These are phyloP conservation scores for Torulaspora quercuum DNA, from an alignment of 805 yeast genomes.

Conservation along the genomic window DNA sequence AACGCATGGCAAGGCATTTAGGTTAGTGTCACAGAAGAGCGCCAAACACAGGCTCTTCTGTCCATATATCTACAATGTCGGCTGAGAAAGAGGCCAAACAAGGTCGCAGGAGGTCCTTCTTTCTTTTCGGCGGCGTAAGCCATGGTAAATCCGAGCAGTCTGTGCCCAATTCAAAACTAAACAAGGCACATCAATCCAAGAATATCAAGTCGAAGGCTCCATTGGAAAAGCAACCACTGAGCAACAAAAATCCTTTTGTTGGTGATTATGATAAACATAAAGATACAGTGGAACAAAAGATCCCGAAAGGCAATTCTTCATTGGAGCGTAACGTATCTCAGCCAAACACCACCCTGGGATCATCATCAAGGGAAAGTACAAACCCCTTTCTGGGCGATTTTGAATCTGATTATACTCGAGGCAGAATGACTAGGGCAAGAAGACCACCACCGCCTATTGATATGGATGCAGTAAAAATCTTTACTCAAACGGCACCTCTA, in stretches of 20 bases:
- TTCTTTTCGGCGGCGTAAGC: slow-evolving; percentile 19
- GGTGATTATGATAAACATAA: background rate
- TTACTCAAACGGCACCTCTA: slow-evolving; percentile 4
- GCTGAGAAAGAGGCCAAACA: slow-evolving; percentile 14
- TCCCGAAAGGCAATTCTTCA: background rate
- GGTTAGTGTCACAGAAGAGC: background rate
- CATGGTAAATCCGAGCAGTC: slow-evolving; percentile 18
- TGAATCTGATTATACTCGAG: too few species aligned
- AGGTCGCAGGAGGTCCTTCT: slow-evolving; percentile 24
- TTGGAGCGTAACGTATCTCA: background rate
- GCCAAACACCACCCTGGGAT: background rate
- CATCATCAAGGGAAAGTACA: slow-evolving; percentile 1
- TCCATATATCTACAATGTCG: slow-evolving; percentile 20
- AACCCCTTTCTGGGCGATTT: slow-evolving; percentile 7
- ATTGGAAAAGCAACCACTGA: slow-evolving; percentile 11
- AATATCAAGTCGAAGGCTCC: slow-evolving; percentile 4
- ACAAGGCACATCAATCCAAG: background rate
- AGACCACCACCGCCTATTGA: slow-evolving; percentile 29
- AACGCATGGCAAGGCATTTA: too few species aligned
- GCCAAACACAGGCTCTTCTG: background rate
- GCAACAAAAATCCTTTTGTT: slow-evolving; percentile 12
- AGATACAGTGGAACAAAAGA: background rate
- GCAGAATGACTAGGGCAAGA: slow-evolving; percentile 5
- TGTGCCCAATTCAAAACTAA: background rate
- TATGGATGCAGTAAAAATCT: slow-evolving; percentile 14